These are phyloP conservation scores for Astrothelium macrocarpum DNA, from an alignment of 495 filamentous ascomycete genomes.

Conservation along the genomic window DNA sequence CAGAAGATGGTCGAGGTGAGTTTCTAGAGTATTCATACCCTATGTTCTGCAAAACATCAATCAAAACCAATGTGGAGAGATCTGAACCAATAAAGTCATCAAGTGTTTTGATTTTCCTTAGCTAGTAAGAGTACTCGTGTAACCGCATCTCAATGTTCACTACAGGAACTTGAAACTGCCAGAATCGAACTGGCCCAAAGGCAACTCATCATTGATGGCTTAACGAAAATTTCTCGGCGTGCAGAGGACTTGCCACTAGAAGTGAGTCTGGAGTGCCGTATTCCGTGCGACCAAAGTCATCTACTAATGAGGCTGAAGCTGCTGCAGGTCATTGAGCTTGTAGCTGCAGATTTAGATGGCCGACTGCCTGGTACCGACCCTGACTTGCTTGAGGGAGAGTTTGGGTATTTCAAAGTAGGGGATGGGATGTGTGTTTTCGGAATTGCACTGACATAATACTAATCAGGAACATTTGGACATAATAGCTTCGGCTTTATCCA, in stretches of 20 bases:
- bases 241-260: background rate
- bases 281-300: no score
- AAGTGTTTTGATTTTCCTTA: no score
- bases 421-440: background rate
- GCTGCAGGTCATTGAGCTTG: slow-evolving; percentile 24
- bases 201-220: background rate
- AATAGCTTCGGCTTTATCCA: background rate
- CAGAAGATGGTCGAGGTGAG: background rate
- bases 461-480: background rate
- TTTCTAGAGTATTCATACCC: background rate
- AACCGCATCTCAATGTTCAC: background rate
- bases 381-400: slow-evolving; percentile 23
- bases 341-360: slow-evolving; percentile 18
- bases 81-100: no score
- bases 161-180: slow-evolving; percentile 1
- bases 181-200: background rate
- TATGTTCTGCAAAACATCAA: no score
- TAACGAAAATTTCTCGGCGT: background rate
- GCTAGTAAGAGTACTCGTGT: no score
- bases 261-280: background rate
- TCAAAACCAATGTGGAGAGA: no score
- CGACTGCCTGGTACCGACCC: slow-evolving; percentile 19
- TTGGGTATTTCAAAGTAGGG: slow-evolving; percentile 21
- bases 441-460: background rate
- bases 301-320: slow-evolving; percentile 11